Evolutionary conservation across 768 basidiomycete species (phyloP).

Genomic region (Termitomyces sp.): DNA sequence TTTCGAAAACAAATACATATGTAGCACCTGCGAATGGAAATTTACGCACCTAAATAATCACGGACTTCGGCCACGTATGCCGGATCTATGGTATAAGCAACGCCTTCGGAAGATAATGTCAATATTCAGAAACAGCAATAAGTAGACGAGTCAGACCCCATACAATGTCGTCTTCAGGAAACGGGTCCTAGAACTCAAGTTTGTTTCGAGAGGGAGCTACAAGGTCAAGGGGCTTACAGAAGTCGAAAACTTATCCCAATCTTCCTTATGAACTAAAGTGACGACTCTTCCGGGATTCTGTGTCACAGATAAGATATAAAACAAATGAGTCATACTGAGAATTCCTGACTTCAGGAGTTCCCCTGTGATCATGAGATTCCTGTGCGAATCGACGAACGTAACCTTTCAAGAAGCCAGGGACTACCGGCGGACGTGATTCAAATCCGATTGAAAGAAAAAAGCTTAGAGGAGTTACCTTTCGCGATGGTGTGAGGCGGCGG

Average conservation of each 20-base stretch:
- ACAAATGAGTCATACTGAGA: neutral
- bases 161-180: conserved; percentile 70
- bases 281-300: conserved; percentile 87
- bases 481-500: conserved; percentile 76
- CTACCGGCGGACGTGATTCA: conserved; percentile 25
- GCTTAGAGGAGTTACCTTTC: conserved; percentile 41
- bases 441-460: neutral
- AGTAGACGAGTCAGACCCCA: conserved; percentile 56
- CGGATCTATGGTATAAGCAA: conserved; percentile 87
- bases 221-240: conserved; percentile 36
- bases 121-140: neutral
- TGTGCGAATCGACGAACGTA: conserved; percentile 90
- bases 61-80: conserved; percentile 69
- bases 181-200: conserved; percentile 45
- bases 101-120: conserved; percentile 36
- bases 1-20: neutral
- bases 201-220: neutral
- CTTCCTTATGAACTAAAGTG: conserved; percentile 81
- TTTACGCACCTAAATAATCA: conserved; percentile 68
- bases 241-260: conserved; percentile 77
- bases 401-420: conserved; percentile 82
- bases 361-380: conserved; percentile 88
- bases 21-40: neutral
- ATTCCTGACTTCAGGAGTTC: conserved; percentile 67
- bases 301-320: neutral